Evolutionary conservation across 179 eudicot genomes (phyloP).

Genomic region (Actinidia chinensis): DNA sequence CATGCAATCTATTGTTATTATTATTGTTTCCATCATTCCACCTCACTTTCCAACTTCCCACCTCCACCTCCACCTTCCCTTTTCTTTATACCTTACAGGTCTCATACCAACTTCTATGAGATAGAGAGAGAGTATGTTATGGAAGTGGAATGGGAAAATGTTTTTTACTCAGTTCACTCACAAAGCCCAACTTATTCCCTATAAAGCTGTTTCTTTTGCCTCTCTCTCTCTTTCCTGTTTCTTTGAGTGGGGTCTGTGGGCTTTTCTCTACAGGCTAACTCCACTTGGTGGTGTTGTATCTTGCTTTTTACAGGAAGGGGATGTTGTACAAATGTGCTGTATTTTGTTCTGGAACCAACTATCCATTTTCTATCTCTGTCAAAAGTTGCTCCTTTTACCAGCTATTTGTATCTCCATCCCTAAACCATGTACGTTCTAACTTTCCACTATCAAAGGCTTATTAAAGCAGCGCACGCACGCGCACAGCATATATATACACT

Average conservation of each 20-base stretch:
- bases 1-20: background rate
- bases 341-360: constrained; percentile 44
- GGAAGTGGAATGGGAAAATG: constrained; percentile 14
- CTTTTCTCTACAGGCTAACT: constrained; percentile 22
- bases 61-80: constrained; percentile 34
- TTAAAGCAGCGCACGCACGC: too few species aligned
- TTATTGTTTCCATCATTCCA: constrained; percentile 30
- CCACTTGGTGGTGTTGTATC: constrained; percentile 37
- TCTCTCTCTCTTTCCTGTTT: background rate
- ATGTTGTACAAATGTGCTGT: constrained; percentile 31
- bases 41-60: too few species aligned
- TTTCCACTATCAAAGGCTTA: too few species aligned
- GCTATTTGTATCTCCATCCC: constrained; percentile 27
- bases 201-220: constrained; percentile 22
- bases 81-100: constrained; percentile 16
- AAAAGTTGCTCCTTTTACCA: constrained; percentile 28
- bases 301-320: constrained; percentile 20
- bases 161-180: constrained; percentile 17
- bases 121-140: too few species aligned
- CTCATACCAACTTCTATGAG: constrained; percentile 5
- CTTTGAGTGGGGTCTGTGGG: constrained; percentile 26
- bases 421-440: constrained; percentile 13
- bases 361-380: constrained; percentile 29
- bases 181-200: constrained; percentile 24
- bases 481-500: too few species aligned